These are phyloP conservation scores for Xylariaceae sp. DNA, from an alignment of 2,329 filamentous ascomycete species.

Conservation along the genomic window DNA sequence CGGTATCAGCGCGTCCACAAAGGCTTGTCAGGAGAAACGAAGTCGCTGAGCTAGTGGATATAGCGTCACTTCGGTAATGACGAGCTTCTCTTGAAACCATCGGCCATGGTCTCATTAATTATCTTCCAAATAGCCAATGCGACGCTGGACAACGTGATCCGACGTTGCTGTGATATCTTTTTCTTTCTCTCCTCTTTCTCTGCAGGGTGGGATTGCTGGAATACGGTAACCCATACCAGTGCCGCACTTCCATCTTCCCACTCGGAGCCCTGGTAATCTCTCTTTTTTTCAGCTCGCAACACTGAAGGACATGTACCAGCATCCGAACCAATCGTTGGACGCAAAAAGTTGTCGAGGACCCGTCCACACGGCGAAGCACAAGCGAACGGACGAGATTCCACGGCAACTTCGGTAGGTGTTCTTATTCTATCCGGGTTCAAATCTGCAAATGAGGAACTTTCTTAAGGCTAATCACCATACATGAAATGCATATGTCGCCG, in stretches of 20 bases:
- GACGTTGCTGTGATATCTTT: conserved; percentile 22
- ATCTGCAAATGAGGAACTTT: neutral
- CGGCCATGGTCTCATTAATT: conserved; percentile 20
- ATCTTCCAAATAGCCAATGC: conserved; percentile 27
- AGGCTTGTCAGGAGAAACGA: neutral
- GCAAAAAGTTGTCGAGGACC: neutral
- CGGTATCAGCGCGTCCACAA: conserved; percentile 1
- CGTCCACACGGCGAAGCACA: neutral
- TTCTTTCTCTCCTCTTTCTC: conserved; percentile 14
- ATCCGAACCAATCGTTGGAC: neutral
- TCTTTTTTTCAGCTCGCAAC: neutral
- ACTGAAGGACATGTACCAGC: neutral
- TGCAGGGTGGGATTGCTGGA: conserved; percentile 11
- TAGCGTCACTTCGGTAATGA: conserved; percentile 11
- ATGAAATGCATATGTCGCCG: neutral
- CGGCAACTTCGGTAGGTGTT: conserved; percentile 17
- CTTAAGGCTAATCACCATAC: neutral
- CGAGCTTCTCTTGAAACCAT: neutral
- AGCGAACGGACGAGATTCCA: neutral
- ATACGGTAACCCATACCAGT: neutral
- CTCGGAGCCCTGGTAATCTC: conserved; percentile 10
- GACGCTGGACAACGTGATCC: conserved; percentile 26
- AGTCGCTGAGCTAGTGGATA: conserved; percentile 13
- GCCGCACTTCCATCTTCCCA: conserved; percentile 12
- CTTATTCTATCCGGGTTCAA: neutral